Evolutionary conservation across 2,329 filamentous ascomycete genomes (phyloP), one percentile per base, ranked within the genome.

Genomic region (Fusarium sp.): DNA sequence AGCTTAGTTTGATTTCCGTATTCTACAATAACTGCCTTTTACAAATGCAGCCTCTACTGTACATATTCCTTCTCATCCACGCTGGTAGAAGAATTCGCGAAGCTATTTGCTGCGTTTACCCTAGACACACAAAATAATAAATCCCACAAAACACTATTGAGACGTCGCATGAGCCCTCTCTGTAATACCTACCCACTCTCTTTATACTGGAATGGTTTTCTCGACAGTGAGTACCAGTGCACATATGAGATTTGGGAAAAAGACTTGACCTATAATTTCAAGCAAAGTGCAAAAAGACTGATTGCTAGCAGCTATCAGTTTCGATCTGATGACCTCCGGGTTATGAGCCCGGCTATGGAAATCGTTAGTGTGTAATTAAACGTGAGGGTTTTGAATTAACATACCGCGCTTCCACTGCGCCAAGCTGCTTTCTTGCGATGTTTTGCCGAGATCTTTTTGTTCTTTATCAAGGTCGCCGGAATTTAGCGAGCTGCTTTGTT

Each of bases 361-460:
- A 24, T 46, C 17, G 57, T 62, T 48, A 62, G 57, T 62, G 19
- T 13, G 15, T 22, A 24, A 19, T 7, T 10, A 7, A 17, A 30
- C 8, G 9, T 4, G 17, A 44, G 8, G 22, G 43, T 39, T 20
- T 19, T 20, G 20, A 19, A 17, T 14, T 3, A 24, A 62, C 59
- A 20, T 62, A 62, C 59, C 57, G 59, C 59, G 59, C 59, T 62
- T 62, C 59, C 59, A 62, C 59, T 62, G 59, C 59, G 59, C 59
- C 59, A 62, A 62, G 59, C 59, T 62, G 59, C 59, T 62, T 62
- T 62, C 15, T 48, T 56, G 57, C 40, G 50, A 39, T 63, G 22
- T 22, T 62, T 56, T 44, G n/a, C 43, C 43, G 15, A 33, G 2
- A 15, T 11, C 0, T 7, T n/a, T 37, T 51, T n/a, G 6, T 8